Evolutionary conservation across 1,284 basidiomycete species (phyloP).

Genomic region (Fomitopsis palustris): DNA sequence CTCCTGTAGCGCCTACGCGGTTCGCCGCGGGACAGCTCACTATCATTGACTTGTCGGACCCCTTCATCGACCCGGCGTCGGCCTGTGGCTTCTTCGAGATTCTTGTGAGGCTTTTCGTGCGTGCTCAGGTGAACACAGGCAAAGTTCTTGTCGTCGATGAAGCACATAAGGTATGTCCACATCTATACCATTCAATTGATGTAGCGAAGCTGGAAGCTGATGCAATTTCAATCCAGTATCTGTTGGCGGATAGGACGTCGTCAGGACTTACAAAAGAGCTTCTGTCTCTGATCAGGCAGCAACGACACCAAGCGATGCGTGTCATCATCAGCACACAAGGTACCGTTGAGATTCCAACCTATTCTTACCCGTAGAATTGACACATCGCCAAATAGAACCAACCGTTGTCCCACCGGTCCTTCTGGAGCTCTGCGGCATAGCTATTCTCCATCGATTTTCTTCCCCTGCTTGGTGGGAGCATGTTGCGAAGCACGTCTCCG

Average conservation of each 20-base stretch:
- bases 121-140: constrained; percentile 51
- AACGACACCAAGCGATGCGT: constrained; percentile 30
- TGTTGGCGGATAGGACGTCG: constrained; percentile 16
- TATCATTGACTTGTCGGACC: constrained; percentile 50
- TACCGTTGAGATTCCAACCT: not conserved
- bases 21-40: constrained; percentile 25
- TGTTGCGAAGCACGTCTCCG: constrained; percentile 54
- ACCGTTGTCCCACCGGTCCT: constrained; percentile 60
- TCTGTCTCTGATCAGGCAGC: constrained; percentile 29
- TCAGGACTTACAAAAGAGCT: constrained; percentile 29
- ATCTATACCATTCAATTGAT: not conserved
- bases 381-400: constrained; percentile 40
- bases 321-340: constrained; percentile 31
- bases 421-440: constrained; percentile 56
- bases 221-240: constrained; percentile 16
- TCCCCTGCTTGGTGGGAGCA: constrained; percentile 66
- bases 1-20: constrained; percentile 4
- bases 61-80: constrained; percentile 60
- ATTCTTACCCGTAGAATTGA: not conserved
- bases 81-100: constrained; percentile 69
- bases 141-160: constrained; percentile 70
- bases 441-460: constrained; percentile 60
- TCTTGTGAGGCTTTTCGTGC: constrained; percentile 54
- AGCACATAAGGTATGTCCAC: constrained; percentile 55
- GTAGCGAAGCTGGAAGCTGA: too few relatives aligned